Evolutionary conservation across 2,329 filamentous ascomycete genomes (phyloP).

Genomic region (Ceratocystiopsis minuta): DNA sequence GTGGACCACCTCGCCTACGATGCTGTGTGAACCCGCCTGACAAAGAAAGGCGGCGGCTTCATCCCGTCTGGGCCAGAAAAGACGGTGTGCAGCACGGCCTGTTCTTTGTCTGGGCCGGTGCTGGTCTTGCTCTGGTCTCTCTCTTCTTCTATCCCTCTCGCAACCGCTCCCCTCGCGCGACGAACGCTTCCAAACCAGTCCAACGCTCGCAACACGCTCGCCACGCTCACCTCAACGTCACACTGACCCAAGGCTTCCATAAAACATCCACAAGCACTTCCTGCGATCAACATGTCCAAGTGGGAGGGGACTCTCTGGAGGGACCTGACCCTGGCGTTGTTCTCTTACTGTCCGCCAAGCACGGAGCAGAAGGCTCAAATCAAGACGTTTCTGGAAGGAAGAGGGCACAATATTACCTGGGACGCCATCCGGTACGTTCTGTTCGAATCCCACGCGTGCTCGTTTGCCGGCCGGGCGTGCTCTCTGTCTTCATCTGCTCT

Average conservation of each 20-base stretch:
- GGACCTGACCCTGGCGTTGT: slow-evolving; percentile 9
- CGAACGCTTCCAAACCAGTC: too few relatives aligned
- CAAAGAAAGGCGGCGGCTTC: too few relatives aligned
- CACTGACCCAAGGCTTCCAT: too few relatives aligned
- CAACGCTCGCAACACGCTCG: too few relatives aligned
- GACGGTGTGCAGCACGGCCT: too few relatives aligned
- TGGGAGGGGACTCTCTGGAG: slow-evolving; percentile 6
- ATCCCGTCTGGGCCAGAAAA: too few relatives aligned
- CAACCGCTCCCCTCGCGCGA: too few relatives aligned
- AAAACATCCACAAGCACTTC: neutral
- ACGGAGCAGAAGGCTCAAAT: slow-evolving; percentile 9
- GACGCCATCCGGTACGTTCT: slow-evolving; percentile 10
- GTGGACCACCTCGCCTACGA: too few relatives aligned
- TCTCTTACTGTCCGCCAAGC: slow-evolving; percentile 1
- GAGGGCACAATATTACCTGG: slow-evolving; percentile 11
- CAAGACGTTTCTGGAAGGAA: slow-evolving; percentile 4
- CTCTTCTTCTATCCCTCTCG: neutral
- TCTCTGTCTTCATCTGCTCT: neutral
- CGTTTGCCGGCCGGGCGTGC: neutral
- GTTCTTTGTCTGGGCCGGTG: too few relatives aligned
- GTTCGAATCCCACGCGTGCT: neutral
- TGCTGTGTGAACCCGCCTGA: too few relatives aligned
- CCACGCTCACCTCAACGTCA: too few relatives aligned
- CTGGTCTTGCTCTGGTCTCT: too few relatives aligned
- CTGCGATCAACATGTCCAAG: slow-evolving; percentile 5